Percentiles rank a stretch among this genome's conserved stretches.
Evolutionary conservation across 2,329 filamentous ascomycete species (phyloP).

Genomic region (Diaporthe citri): DNA sequence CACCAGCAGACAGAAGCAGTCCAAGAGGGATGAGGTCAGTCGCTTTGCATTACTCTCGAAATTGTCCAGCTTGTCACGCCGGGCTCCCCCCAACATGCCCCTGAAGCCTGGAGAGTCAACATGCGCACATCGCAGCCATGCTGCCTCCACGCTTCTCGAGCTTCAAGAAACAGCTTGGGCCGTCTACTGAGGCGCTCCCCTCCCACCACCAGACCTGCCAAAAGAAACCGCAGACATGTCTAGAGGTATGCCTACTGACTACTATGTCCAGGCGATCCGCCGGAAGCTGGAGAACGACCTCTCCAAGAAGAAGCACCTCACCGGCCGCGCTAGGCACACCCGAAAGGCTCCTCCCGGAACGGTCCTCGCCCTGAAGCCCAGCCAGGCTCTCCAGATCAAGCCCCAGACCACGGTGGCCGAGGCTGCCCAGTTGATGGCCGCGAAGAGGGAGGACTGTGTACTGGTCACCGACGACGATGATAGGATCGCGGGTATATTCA

Average conservation of each 20-base stretch:
- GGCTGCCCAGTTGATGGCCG: slow-evolving; percentile 98
- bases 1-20: slow-evolving; percentile 95
- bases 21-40: slow-evolving; percentile 96
- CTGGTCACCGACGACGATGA: slow-evolving; percentile 98
- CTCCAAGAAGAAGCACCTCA: slow-evolving; percentile 93
- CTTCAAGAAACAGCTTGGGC: neutral
- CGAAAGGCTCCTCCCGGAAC: slow-evolving; percentile 97
- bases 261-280: slow-evolving; percentile 82
- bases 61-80: neutral
- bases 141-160: neutral
- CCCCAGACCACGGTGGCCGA: slow-evolving; percentile 93
- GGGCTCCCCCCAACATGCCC: slow-evolving; percentile 2
- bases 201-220: neutral
- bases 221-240: neutral
- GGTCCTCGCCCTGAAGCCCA: slow-evolving; percentile 94
- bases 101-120: neutral
- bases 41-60: slow-evolving; percentile 32
- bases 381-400: slow-evolving; percentile 97
- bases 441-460: slow-evolving; percentile 98
- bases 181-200: neutral
- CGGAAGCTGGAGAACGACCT: slow-evolving; percentile 97
- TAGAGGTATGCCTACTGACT: slow-evolving; percentile 49
- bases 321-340: slow-evolving; percentile 82
- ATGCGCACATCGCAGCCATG: slow-evolving; percentile 1
- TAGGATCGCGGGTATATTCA: slow-evolving; percentile 98